A percentile compares a stretch with the other conserved stretches of the same genome.
These are phyloP conservation scores for Tagetes patula DNA, from an alignment of 129 eudicot genomes.

Conservation along the genomic window DNA sequence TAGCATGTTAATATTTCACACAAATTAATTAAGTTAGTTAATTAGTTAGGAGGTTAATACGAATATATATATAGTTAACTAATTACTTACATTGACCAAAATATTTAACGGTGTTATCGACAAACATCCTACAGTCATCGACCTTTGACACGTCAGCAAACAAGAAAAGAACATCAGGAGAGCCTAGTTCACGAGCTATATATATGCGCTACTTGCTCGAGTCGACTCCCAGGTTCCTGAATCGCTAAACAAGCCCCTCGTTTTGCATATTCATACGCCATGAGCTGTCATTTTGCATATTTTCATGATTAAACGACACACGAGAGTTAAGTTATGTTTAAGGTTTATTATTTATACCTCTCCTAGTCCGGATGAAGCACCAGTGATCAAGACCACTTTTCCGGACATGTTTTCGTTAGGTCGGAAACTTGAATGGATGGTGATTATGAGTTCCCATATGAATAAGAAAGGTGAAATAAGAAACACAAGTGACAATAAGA, in stretches of 20 bases:
- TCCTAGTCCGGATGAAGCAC: conserved; percentile 58
- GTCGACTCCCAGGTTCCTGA: conserved; percentile 36
- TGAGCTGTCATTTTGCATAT: conserved; percentile 30
- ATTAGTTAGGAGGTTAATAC: neutral
- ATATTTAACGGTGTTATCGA: conserved; percentile 32
- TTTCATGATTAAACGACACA: neutral
- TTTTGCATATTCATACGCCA: conserved; percentile 50
- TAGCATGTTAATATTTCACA: conserved; percentile 1
- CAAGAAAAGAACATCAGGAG: conserved; percentile 44
- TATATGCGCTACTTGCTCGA: conserved; percentile 39
- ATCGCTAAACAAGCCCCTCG: conserved; percentile 42
- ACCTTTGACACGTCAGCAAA: conserved; percentile 48
- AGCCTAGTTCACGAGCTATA: conserved; percentile 42
- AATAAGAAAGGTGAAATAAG: conserved; percentile 22
- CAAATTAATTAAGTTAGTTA: neutral
- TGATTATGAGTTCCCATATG: conserved; percentile 29
- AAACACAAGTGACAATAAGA: conserved; percentile 19
- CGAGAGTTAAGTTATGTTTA: neutral
- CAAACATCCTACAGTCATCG: conserved; percentile 41
- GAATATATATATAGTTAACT: neutral
- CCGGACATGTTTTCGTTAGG: conserved; percentile 30
- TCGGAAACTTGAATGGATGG: conserved; percentile 29
- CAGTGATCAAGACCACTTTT: conserved; percentile 56
- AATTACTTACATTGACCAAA: conserved; percentile 44
- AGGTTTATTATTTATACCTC: conserved; percentile 34